Base-by-base conservation (phyloP, 495 filamentous ascomycete species). In the Hyaloscypha variabilis region DNA sequence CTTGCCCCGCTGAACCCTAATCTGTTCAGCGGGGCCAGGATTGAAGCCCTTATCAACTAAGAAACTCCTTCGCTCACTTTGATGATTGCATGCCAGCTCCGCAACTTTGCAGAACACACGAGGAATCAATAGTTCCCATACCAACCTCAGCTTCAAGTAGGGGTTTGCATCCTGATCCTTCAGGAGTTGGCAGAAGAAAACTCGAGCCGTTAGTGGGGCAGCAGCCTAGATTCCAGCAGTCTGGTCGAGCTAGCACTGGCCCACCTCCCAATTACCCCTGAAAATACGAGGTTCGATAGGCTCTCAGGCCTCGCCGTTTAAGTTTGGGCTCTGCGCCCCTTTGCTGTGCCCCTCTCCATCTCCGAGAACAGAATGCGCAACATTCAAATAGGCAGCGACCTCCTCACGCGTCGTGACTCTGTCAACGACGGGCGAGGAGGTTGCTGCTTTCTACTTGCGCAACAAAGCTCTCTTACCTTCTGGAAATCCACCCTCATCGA, bases 401-500 rank as follows among this genome's bases (percentile, higher is more conserved):
- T 14, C 39, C 13, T 42, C 39, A 13, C 14, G 39, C 39, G 39
- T 42, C 39, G 13, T 42, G 39, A 6, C 39, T 42, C 14, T 14
- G 39, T 42, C 39, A 19, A 10, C 39, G 39, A 42, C 39, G 13
- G 6, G 4, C 6, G 39, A 6, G 4, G 39, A 10, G 17, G 14
- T 6, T 19, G 39, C 8, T 14, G 3, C 17, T 3, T 19, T 6
- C 39, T 42, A 14, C 13, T 10, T 42, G 8, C 39, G 2, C 39
- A 14, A 42, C 6, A 11, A 28, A 53, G n/a, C n/a, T n/a, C n/a
- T n/a, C 8, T 53, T 53, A 53, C 51, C 3, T 21, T 24, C 10
- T 21, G 8, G 25, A 23, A 53, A 51, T n/a, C 23, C 55, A 10
- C 19, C 75, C 17, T 42, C 39, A 13, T 10, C 39, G 13, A 42